phyloP scores from a whole-genome alignment of 2,329 filamentous ascomycete species.

The Botrytis porri region DNA sequence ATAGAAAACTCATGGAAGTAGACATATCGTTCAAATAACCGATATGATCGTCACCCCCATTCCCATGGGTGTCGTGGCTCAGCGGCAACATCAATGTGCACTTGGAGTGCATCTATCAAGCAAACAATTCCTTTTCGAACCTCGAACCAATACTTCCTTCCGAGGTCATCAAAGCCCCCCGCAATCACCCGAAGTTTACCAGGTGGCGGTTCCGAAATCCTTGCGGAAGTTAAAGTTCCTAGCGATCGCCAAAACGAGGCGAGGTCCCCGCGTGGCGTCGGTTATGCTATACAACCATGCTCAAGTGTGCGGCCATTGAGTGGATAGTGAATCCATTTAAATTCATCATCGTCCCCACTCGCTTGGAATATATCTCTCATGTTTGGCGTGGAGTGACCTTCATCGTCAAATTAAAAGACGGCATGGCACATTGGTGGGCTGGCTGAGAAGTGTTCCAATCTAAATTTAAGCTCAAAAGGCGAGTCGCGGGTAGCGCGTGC shows the following conservation, averaged over 20 bases:
- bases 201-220: neutral
- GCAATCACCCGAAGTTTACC: neutral
- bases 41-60: neutral
- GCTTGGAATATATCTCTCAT: neutral
- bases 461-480: neutral
- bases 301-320: neutral
- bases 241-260: neutral
- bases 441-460: neutral
- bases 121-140: neutral
- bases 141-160: neutral
- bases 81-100: neutral
- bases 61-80: neutral
- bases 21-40: neutral
- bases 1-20: neutral
- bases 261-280: neutral
- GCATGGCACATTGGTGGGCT: neutral
- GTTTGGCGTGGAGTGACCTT: neutral
- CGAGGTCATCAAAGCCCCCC: neutral
- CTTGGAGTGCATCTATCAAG: neutral
- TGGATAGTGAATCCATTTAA: neutral
- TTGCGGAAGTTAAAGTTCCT: neutral
- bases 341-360: neutral
- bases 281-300: neutral
- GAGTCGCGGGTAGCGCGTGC: neutral
- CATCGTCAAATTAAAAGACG: neutral